These are phyloP conservation scores for Trametes meyenii DNA, from an alignment of 768 basidiomycete genomes.

Conservation along the genomic window DNA sequence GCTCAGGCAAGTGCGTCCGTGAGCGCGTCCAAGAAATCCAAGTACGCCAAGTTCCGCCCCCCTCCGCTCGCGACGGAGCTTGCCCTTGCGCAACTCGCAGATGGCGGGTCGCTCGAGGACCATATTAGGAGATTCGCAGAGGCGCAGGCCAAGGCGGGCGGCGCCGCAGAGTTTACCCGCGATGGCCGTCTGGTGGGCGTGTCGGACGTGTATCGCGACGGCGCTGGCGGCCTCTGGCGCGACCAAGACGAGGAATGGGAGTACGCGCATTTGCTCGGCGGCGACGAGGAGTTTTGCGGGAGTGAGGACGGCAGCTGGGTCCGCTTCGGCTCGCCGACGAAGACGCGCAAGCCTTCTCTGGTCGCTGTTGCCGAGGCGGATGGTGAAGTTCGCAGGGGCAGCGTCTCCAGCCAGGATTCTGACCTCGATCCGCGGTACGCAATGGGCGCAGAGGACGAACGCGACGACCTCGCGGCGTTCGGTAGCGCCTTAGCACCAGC, in stretches of 20 bases:
- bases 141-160: conserved; percentile 50
- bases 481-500: conserved; percentile 33
- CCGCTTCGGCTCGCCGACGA: conserved; percentile 48
- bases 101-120: conserved; percentile 61
- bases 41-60: conserved; percentile 47
- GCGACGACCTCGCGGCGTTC: conserved; percentile 41
- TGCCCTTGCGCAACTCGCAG: conserved; percentile 68
- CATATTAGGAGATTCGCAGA: conserved; percentile 59
- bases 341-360: conserved; percentile 28
- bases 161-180: conserved; percentile 27
- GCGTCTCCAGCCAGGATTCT: conserved; percentile 55
- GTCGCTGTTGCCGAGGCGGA: neutral
- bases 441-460: conserved; percentile 42
- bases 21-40: conserved; percentile 51
- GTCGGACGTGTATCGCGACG: conserved; percentile 61
- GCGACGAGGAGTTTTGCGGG: conserved; percentile 34
- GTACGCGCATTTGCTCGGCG: conserved; percentile 60
- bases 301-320: conserved; percentile 33
- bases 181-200: conserved; percentile 39
- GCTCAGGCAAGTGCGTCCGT: conserved; percentile 33
- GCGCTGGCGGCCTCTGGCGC: conserved; percentile 65
- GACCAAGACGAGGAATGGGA: conserved; percentile 76
- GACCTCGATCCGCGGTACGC: conserved; percentile 54
- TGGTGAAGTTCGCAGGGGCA: conserved; percentile 44
- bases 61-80: conserved; percentile 67